Evolutionary conservation across 2,329 filamentous ascomycete genomes (phyloP), one percentile per base, ranked within the genome.

Genomic region (Xylariales sp.): DNA sequence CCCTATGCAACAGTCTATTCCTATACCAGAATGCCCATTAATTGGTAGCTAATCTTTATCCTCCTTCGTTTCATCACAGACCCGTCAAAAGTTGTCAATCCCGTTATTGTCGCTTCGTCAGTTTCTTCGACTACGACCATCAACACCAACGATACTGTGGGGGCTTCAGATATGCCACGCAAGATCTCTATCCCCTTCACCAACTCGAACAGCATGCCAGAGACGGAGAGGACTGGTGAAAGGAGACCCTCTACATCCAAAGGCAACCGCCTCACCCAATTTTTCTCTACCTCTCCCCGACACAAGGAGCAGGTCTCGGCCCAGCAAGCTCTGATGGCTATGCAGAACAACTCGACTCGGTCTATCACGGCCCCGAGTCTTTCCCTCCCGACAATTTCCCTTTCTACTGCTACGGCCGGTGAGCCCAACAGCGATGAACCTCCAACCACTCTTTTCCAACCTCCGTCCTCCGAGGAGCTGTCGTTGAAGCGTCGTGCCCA

Each of bases 301-400:
- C 70, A 76, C 49, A 89, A 85, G 63, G 73, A 82, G 45, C 74
- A 81, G 51, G 69, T 72, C 36, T 72, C 78, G 41, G 74, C 81
- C 36, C 76, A 87, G 55, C 80, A 85, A 53, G 75, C 81, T 42
- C 75, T 88, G 33, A 73, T 84, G 55, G 72, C 77, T 43, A 78
- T 82, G 55, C 78, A 85, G 58, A 65, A 65, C 43, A 57, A 66
- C 36, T 70, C 76, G 36, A 74, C 81, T 28, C 74, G 77, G 41
- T 75, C 80, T 44, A 83, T 88, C 54, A 82, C 80, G 47, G 76
- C 80, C 41, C 75, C 88, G 29, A 83, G 85, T 41, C 68, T 90
- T 47, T 86, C 88, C 33, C 70, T 96, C 53, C 91, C 91, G 27
- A 91, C 85, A 38, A 96, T 97, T 56, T 95, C 88, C 29, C 75